These are phyloP conservation scores for Tylopilus plumbeoviolaceoides DNA, from an alignment of 768 basidiomycete species.

Conservation along the genomic window DNA sequence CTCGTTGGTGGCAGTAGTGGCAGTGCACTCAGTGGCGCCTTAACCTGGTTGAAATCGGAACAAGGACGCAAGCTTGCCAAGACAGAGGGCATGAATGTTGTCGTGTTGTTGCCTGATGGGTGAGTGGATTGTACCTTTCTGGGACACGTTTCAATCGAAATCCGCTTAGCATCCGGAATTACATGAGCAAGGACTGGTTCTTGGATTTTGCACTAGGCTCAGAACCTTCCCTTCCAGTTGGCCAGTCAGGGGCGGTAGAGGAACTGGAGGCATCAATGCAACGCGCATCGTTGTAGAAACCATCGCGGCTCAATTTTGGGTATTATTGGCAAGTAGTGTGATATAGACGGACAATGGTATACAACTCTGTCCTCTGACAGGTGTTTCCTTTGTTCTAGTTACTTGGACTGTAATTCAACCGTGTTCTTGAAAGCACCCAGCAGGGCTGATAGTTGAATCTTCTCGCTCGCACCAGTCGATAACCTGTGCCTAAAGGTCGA, in stretches of 20 bases:
- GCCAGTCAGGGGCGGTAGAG: background rate
- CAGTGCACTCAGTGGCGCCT: constrained; percentile 72
- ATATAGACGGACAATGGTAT: background rate
- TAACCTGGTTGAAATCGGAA: constrained; percentile 71
- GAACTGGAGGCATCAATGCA: constrained; percentile 2
- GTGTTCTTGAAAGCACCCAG: constrained; percentile 92
- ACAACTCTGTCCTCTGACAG: background rate
- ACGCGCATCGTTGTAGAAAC: constrained; percentile 5
- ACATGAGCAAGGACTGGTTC: constrained; percentile 95
- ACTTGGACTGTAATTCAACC: constrained; percentile 67
- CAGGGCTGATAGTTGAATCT: constrained; percentile 88
- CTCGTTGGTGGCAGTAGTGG: constrained; percentile 94
- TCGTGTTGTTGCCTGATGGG: constrained; percentile 89
- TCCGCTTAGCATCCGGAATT: constrained; percentile 72
- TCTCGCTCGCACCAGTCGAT: constrained; percentile 90
- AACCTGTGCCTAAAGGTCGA: constrained; percentile 68
- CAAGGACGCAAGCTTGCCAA: constrained; percentile 61
- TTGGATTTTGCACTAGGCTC: constrained; percentile 58
- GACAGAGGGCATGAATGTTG: constrained; percentile 77
- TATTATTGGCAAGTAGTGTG: background rate
- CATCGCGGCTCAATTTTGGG: background rate
- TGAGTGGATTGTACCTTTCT: constrained; percentile 32
- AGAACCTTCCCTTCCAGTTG: constrained; percentile 46
- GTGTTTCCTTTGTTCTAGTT: background rate
- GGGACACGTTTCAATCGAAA: background rate